Conservation (phyloP, 2,329 filamentous ascomycete species). For the Sporothrix inflata region DNA sequence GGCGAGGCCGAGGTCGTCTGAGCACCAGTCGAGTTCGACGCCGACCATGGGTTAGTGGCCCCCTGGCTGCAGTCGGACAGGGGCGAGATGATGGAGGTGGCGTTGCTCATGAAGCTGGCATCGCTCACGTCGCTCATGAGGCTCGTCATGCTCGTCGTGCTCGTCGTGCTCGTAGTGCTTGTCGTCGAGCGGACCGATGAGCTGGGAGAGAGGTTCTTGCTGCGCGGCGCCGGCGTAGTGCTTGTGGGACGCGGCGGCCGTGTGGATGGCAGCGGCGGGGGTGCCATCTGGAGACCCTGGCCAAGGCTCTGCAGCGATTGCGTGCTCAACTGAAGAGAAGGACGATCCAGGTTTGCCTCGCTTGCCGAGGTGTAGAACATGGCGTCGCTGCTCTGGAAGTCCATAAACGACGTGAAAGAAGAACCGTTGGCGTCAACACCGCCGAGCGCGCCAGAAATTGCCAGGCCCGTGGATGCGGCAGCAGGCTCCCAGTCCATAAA, state of each 20-base stretch:
- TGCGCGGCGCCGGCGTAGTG: slow-evolving; percentile 38
- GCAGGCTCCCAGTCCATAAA: slow-evolving; percentile 39
- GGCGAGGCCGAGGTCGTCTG: slow-evolving; percentile 53
- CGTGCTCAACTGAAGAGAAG: slow-evolving; percentile 47
- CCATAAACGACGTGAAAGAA: not conserved
- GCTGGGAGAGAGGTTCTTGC: slow-evolving; percentile 51
- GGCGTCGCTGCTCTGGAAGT: slow-evolving; percentile 12
- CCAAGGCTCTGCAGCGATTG: slow-evolving; percentile 25
- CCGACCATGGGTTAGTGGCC: slow-evolving; percentile 37
- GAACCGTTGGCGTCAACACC: not conserved
- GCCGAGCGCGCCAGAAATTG: not conserved
- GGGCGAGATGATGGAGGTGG: slow-evolving; percentile 50
- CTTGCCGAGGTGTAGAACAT: not conserved
- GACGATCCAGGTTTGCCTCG: slow-evolving; percentile 33
- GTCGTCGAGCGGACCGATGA: slow-evolving; percentile 53
- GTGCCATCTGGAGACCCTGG: slow-evolving; percentile 19
- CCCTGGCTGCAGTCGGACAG: slow-evolving; percentile 49
- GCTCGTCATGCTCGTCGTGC: slow-evolving; percentile 29
- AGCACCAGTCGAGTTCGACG: slow-evolving; percentile 40
- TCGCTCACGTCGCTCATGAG: slow-evolving; percentile 28
- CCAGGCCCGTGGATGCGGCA: not conserved
- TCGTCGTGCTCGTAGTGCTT: slow-evolving; percentile 42
- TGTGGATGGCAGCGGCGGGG: slow-evolving; percentile 2
- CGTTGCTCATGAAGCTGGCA: slow-evolving; percentile 39
- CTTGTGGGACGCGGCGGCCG: slow-evolving; percentile 36